Evolutionary conservation across 371 early-diverging fungal species (phyloP).

Genomic region (Coelomomyces lativittatus): DNA sequence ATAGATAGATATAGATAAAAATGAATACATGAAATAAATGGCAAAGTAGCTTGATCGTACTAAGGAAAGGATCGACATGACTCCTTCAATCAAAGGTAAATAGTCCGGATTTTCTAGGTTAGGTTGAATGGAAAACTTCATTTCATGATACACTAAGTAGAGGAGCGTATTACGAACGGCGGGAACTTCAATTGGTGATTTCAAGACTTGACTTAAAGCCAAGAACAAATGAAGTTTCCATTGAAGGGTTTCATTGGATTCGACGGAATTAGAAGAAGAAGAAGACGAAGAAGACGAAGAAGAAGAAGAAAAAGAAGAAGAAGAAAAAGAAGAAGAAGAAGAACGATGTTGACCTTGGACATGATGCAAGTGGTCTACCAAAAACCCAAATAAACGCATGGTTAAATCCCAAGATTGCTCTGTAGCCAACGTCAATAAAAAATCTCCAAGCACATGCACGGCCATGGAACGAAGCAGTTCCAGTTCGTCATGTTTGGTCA

Average conservation of each 20-base stretch:
- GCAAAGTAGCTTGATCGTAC: background rate
- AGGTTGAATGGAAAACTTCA: background rate
- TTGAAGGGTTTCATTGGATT: background rate
- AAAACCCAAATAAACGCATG: too few species aligned
- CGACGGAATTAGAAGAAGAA: background rate
- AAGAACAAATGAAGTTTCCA: background rate
- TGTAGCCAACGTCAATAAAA: background rate
- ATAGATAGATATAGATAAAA: too few species aligned
- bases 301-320: background rate
- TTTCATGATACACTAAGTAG: background rate
- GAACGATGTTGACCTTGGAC: background rate
- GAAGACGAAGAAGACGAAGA: background rate
- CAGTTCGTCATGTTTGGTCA: background rate
- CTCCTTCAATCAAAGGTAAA: background rate
- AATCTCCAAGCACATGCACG: background rate
- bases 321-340: background rate
- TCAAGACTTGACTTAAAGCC: background rate
- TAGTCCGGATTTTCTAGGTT: background rate
- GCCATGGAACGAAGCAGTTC: background rate
- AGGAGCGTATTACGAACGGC: background rate
- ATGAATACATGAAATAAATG: too few species aligned
- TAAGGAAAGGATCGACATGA: background rate
- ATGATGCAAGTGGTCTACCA: background rate
- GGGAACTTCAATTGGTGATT: background rate
- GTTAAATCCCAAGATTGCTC: background rate